These are phyloP conservation scores for Ballota nigra DNA, from an alignment of 257 asterid species.

Conservation along the genomic window DNA sequence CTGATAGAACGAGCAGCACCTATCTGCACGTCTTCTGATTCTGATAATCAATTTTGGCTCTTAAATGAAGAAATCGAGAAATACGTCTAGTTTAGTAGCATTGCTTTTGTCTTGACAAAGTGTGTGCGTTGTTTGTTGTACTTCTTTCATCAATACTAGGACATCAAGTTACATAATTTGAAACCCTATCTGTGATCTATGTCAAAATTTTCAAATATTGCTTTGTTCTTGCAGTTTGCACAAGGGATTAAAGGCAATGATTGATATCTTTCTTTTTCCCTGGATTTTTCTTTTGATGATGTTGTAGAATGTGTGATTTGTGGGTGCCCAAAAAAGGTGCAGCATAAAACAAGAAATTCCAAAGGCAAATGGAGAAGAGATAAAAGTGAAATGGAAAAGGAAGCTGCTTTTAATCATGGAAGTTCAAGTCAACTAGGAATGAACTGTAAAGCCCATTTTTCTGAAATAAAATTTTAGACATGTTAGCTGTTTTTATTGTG, in stretches of 20 bases:
- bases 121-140: too few species aligned
- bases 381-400: slow-evolving; percentile 22
- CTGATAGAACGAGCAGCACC: too few species aligned
- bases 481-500: slow-evolving; percentile 12
- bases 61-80: too few species aligned
- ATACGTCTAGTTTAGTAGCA: too few species aligned
- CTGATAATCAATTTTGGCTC: too few species aligned
- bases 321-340: slow-evolving; percentile 17
- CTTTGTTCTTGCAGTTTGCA: neutral
- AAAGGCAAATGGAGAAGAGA: slow-evolving; percentile 23
- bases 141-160: too few species aligned
- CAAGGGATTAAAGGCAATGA: neutral
- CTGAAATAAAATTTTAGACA: neutral
- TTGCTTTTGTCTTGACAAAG: too few species aligned
- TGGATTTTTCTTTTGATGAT: neutral
- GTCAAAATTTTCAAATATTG: neutral
- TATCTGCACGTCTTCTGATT: too few species aligned
- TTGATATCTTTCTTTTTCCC: neutral
- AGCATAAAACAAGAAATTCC: slow-evolving; percentile 22
- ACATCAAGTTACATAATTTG: neutral
- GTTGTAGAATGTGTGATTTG: neutral
- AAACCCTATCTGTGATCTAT: neutral
- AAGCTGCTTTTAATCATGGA: slow-evolving; percentile 22
- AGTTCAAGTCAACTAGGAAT: slow-evolving; percentile 29
- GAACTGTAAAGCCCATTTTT: slow-evolving; percentile 25